Base-by-base conservation (phyloP, 306 rosid genomes). In the Cotoneaster glaucophyllus region DNA sequence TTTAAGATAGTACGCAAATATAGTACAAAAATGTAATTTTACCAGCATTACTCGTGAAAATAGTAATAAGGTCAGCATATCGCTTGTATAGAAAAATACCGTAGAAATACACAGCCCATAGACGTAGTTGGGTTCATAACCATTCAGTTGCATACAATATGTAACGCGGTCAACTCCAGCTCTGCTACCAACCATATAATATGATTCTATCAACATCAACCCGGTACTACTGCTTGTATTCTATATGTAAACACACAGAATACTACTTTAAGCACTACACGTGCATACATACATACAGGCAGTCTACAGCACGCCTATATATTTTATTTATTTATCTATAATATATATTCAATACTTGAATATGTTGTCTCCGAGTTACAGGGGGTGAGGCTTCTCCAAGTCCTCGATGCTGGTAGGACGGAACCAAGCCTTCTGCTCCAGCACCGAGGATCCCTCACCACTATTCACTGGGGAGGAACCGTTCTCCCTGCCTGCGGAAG, bases 361-460 rank as follows among this genome's bases (percentile, higher is more conserved):
- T 12, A 15, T 1, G 39, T 39, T 25, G 66, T 15, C 19, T 13
- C 56, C 3, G 11, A 11, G 5, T 70, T 41, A 72, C 63, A 54
- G 39, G 52, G 44, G 44, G 86, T 85, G 79, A 43, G 98, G 98
- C 89, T 89, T 96, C 93, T 96, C 99, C 77, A 87, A 78, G 86
- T 96, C 99, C 96, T 96, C 99, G 0, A 96, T 81, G 59, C 96
- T 77, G 28, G 88, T 80, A 21, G 91, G 99, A 67, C 98, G 98
- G 67, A 90, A 96, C 98, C 98, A 96, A 65, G 97, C 99, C 87
- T 83, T 85, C 85, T 89, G 89, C 88, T 96, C 97, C 67, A 89
- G 76, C 67, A 79, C 99, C 0, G 89, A 82, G 28, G 43, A 62
- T 4, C n/a, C 72, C 6, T 48, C 72, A 2, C 57, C 84, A 64